Conservation (phyloP, 2,329 filamentous ascomycete species). For the Penicillium sp. region DNA sequence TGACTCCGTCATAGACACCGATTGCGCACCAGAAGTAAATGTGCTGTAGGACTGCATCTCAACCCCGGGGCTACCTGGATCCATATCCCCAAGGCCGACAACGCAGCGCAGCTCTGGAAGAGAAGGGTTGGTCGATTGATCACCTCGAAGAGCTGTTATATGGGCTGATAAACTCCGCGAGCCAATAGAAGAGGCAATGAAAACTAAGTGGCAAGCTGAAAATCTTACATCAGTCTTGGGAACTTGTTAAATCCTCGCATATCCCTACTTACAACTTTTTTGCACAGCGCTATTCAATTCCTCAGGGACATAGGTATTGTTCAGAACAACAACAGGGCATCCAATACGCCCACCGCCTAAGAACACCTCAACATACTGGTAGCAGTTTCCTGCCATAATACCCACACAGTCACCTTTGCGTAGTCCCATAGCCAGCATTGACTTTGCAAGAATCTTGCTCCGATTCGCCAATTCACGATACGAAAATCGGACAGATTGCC, state of each 20-base stretch:
- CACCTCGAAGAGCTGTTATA: conserved; percentile 15
- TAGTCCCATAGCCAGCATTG: conserved; percentile 64
- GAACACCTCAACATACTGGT: conserved; percentile 62
- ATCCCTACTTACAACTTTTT: conserved; percentile 17
- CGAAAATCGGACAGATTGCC: conserved; percentile 19
- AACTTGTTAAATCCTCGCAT: too few relatives aligned
- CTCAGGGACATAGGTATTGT: conserved; percentile 32
- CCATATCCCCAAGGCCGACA: conserved; percentile 6
- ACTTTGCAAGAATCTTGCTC: conserved; percentile 48
- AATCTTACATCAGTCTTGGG: background rate
- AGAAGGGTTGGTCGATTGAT: background rate
- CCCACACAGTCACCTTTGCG: conserved; percentile 67
- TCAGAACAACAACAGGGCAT: conserved; percentile 33
- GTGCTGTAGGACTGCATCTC: background rate
- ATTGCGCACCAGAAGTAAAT: background rate
- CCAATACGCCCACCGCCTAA: conserved; percentile 36
- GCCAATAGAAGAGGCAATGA: conserved; percentile 25
- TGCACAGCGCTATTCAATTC: conserved; percentile 22
- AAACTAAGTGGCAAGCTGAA: conserved; percentile 27
- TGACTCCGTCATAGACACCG: background rate
- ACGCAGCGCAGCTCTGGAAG: conserved; percentile 17
- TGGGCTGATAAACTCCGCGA: conserved; percentile 18
- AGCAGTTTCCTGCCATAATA: conserved; percentile 64
- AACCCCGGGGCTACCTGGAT: background rate
- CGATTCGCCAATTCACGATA: conserved; percentile 22